These are phyloP conservation scores for Arachnopeziza araneosa DNA, from an alignment of 2,329 filamentous ascomycete genomes.

Conservation along the genomic window DNA sequence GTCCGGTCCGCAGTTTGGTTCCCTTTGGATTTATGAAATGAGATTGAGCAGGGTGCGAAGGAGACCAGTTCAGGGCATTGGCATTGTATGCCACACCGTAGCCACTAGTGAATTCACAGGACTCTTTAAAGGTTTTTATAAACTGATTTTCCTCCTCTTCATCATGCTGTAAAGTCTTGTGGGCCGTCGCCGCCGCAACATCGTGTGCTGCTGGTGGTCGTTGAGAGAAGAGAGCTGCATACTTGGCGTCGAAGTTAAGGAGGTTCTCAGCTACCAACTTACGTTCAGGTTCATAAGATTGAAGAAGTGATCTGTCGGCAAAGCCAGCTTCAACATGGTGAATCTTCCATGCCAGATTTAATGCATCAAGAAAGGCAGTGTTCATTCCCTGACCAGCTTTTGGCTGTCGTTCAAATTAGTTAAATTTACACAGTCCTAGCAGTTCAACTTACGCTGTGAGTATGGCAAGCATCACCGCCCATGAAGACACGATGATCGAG, in stretches of 20 bases:
- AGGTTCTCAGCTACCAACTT: slow-evolving; percentile 80
- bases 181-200: slow-evolving; percentile 58
- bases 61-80: slow-evolving; percentile 80
- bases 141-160: slow-evolving; percentile 65
- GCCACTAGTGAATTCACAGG: slow-evolving; percentile 87
- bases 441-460: slow-evolving; percentile 55
- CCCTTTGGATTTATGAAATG: slow-evolving; percentile 60
- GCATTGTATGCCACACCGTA: slow-evolving; percentile 83
- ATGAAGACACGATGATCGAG: slow-evolving; percentile 66
- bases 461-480: slow-evolving; percentile 74
- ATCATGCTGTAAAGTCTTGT: slow-evolving; percentile 10
- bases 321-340: slow-evolving; percentile 84
- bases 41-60: slow-evolving; percentile 65
- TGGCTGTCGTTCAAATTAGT: slow-evolving; percentile 51
- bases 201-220: slow-evolving; percentile 67
- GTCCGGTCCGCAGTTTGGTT: slow-evolving; percentile 64
- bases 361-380: slow-evolving; percentile 71
- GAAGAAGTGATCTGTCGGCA: slow-evolving; percentile 66
- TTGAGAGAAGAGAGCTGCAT: slow-evolving; percentile 84
- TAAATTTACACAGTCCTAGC: slow-evolving; percentile 40
- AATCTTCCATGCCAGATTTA: slow-evolving; percentile 95
- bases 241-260: slow-evolving; percentile 80
- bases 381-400: slow-evolving; percentile 81
- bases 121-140: slow-evolving; percentile 83
- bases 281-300: slow-evolving; percentile 82